These are phyloP conservation scores for Dioscorea alata DNA, from an alignment of 106 monocot species.

Conservation along the genomic window DNA sequence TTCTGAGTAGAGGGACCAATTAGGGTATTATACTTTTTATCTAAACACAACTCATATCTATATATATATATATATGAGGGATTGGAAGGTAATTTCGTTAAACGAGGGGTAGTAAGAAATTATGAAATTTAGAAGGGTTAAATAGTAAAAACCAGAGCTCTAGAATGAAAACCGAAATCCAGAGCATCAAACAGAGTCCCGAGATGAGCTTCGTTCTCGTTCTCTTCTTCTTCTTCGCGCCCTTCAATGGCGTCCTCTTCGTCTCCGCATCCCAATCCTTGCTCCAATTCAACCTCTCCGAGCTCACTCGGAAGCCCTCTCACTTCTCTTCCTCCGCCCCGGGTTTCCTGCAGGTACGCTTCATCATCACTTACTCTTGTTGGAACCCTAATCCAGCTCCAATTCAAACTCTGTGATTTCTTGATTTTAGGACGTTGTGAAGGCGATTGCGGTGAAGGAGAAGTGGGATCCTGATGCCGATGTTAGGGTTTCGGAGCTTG, in stretches of 20 bases:
- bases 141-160: no score
- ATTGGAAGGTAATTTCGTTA: no score
- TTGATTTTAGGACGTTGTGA: conserved; percentile 27
- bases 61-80: no score
- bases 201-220: neutral
- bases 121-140: no score
- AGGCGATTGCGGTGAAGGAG: conserved; percentile 44
- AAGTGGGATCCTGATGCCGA: conserved; percentile 43
- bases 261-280: neutral
- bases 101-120: no score
- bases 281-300: neutral
- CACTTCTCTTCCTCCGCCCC: neutral
- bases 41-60: no score
- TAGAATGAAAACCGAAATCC: neutral
- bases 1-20: no score
- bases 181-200: neutral
- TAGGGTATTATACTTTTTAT: no score
- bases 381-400: no score
- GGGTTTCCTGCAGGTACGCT: neutral
- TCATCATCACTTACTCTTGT: no score
- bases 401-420: neutral
- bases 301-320: neutral
- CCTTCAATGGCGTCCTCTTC: neutral
- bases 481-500: conserved; percentile 38
- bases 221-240: neutral